phyloP scores from a whole-genome alignment of 2,329 filamentous ascomycete genomes.

The Pseudopyrenochaeta lycopersici region DNA sequence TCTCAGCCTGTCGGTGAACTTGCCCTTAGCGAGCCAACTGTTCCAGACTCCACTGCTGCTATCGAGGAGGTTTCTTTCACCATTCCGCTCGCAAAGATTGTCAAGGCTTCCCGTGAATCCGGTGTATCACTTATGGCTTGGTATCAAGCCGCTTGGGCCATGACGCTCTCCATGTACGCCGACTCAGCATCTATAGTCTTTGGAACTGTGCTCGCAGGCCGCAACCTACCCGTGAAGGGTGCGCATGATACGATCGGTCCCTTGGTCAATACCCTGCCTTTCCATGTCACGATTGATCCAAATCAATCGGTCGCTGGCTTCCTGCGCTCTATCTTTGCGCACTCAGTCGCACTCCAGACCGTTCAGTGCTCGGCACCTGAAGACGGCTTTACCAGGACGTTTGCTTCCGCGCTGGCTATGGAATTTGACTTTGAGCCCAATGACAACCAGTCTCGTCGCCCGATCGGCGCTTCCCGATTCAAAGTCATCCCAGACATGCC shows the following conservation, averaged over 20 bases:
- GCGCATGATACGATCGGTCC: slow-evolving; percentile 45
- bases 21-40: slow-evolving; percentile 5
- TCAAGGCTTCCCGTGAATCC: background rate
- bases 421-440: slow-evolving; percentile 7
- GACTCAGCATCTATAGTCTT: slow-evolving; percentile 45
- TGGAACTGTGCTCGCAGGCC: slow-evolving; percentile 48
- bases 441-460: background rate
- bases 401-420: slow-evolving; percentile 15
- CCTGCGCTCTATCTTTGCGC: slow-evolving; percentile 9
- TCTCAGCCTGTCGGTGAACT: slow-evolving; percentile 9
- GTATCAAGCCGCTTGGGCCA: slow-evolving; percentile 50
- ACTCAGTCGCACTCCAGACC: slow-evolving; percentile 5
- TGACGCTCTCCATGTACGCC: slow-evolving; percentile 41
- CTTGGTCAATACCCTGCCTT: slow-evolving; percentile 39
- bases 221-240: slow-evolving; percentile 43
- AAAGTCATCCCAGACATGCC: slow-evolving; percentile 8
- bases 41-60: background rate
- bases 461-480: slow-evolving; percentile 3
- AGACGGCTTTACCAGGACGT: slow-evolving; percentile 14
- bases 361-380: slow-evolving; percentile 20
- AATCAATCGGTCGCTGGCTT: slow-evolving; percentile 3
- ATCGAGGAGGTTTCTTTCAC: background rate
- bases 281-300: slow-evolving; percentile 11
- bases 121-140: slow-evolving; percentile 20
- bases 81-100: slow-evolving; percentile 5